Evolutionary conservation across 495 filamentous ascomycete species (phyloP).

Genomic region (Staphylotrichum longicolle): DNA sequence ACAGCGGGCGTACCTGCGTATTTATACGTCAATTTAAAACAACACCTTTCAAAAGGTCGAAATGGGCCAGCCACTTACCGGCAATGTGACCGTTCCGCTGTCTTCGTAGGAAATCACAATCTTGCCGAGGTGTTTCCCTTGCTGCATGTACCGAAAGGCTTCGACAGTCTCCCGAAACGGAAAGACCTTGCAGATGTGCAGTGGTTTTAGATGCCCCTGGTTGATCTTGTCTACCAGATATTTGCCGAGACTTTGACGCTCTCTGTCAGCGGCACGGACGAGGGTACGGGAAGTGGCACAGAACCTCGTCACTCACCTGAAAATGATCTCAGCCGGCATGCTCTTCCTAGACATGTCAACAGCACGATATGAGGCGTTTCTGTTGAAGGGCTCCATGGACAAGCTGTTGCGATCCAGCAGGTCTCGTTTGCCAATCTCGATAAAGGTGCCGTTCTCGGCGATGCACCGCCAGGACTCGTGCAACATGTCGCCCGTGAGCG

Average conservation of each 20-base stretch:
- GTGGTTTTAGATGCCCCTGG: no score
- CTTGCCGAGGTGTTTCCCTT: constrained; percentile 53
- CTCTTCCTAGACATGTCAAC: constrained; percentile 38
- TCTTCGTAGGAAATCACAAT: constrained; percentile 32
- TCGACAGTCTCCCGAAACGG: background rate
- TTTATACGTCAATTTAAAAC: no score
- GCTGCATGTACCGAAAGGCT: constrained; percentile 50
- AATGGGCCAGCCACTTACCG: no score
- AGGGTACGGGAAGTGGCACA: no score
- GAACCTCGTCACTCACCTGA: no score
- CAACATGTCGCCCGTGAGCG: constrained; percentile 49
- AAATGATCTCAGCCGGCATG: no score
- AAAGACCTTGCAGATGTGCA: no score
- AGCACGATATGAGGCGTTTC: constrained; percentile 45
- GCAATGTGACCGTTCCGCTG: background rate
- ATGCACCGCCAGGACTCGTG: constrained; percentile 48
- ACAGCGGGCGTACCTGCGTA: no score
- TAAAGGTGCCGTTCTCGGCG: constrained; percentile 48
- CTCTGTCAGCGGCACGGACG: no score
- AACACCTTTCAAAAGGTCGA: no score
- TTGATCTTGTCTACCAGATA: no score
- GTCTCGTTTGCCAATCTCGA: constrained; percentile 51
- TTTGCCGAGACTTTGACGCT: no score
- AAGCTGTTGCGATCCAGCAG: constrained; percentile 30
- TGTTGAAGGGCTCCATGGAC: constrained; percentile 45